These are phyloP conservation scores for Kalaharituber pfeilii DNA, from an alignment of 2,329 filamentous ascomycete species.

Conservation along the genomic window DNA sequence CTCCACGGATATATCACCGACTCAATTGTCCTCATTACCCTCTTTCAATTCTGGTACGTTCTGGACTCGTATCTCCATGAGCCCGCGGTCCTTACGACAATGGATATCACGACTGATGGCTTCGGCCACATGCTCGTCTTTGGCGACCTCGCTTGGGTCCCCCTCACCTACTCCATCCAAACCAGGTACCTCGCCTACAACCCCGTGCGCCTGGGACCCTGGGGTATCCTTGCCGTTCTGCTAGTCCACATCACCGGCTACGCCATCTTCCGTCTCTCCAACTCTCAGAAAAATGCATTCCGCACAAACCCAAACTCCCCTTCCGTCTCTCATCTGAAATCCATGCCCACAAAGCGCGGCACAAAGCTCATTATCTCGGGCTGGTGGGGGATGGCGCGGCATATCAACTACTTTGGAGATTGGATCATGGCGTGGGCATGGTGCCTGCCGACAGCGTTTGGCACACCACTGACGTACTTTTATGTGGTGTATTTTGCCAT, in stretches of 20 bases:
- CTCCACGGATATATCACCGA: slow-evolving; percentile 69
- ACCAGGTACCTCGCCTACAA: slow-evolving; percentile 69
- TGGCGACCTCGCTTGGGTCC: slow-evolving; percentile 83
- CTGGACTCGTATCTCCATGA: slow-evolving; percentile 79
- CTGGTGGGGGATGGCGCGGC: slow-evolving; percentile 83
- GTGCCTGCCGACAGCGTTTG: slow-evolving; percentile 75
- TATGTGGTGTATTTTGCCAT: slow-evolving; percentile 85
- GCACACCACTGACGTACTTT: slow-evolving; percentile 81
- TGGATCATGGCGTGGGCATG: slow-evolving; percentile 91
- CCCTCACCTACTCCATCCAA: slow-evolving; percentile 74
- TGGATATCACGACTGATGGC: slow-evolving; percentile 83
- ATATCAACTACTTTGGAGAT: slow-evolving; percentile 93
- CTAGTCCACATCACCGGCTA: slow-evolving; percentile 57
- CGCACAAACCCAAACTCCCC: slow-evolving; percentile 72
- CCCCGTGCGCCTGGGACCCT: slow-evolving; percentile 57
- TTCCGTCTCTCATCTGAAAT: slow-evolving; percentile 59
- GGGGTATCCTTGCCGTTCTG: slow-evolving; percentile 47
- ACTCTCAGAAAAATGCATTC: slow-evolving; percentile 91
- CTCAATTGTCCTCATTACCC: slow-evolving; percentile 62
- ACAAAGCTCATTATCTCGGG: slow-evolving; percentile 67
- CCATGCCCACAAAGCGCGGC: slow-evolving; percentile 67
- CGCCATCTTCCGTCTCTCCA: slow-evolving; percentile 81
- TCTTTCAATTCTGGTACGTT: slow-evolving; percentile 65
- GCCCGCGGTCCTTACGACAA: slow-evolving; percentile 73
- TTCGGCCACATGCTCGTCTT: slow-evolving; percentile 93